A percentile compares a stretch with the other conserved stretches of the same genome.
These are phyloP conservation scores for Botrytis medusae DNA, from an alignment of 2,329 filamentous ascomycete species.

Conservation along the genomic window DNA sequence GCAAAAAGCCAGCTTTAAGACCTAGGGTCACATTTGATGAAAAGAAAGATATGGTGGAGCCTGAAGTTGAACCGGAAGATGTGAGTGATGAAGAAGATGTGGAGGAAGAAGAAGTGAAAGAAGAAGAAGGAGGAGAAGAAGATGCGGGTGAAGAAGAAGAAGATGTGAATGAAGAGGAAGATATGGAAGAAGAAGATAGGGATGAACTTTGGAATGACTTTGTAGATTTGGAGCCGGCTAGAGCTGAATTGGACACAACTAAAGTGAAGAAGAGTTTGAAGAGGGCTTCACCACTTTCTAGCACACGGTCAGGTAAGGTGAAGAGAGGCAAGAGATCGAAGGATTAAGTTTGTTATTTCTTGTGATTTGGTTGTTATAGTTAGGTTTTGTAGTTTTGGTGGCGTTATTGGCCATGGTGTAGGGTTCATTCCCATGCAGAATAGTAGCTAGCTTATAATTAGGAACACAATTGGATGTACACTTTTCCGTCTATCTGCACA, in stretches of 20 bases:
- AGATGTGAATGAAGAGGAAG: not conserved
- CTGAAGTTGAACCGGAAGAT: not conserved
- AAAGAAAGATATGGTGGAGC: not conserved
- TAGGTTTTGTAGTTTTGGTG: not conserved
- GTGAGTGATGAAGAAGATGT: not conserved
- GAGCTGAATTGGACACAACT: no score
- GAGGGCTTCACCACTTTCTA: not conserved
- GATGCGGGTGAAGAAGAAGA: no score
- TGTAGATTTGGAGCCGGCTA: not conserved
- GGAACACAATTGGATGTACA: not conserved
- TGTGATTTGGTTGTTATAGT: not conserved
- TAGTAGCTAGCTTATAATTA: not conserved
- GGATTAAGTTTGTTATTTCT: not conserved
- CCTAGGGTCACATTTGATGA: not conserved
- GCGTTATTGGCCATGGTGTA: not conserved
- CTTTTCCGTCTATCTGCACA: not conserved
- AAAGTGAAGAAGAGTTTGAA: not conserved
- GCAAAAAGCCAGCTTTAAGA: not conserved
- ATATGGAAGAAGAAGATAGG: no score
- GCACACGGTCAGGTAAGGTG: no score
- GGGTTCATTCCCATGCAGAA: not conserved
- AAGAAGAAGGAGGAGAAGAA: no score
- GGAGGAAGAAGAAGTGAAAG: not conserved
- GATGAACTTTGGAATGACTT: not conserved
- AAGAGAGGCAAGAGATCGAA: not conserved